Conservation (phyloP, 768 basidiomycete species). For the Lentinula detonsa region DNA sequence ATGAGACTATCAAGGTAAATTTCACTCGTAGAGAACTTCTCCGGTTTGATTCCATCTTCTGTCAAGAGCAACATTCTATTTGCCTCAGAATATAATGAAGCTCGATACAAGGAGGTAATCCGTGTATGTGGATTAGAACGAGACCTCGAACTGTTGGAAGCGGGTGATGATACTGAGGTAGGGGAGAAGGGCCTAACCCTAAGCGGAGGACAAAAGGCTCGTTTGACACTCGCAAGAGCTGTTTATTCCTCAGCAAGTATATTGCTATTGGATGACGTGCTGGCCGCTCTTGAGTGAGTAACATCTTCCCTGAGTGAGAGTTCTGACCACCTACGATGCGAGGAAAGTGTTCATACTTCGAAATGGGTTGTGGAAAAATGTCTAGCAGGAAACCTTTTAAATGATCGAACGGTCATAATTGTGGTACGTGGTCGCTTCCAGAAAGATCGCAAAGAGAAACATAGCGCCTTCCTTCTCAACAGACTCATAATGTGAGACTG, state of each 20-base stretch:
- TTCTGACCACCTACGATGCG: background rate
- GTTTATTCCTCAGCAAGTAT: constrained; percentile 47
- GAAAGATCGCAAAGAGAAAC: background rate
- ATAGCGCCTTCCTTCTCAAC: background rate
- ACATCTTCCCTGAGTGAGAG: background rate
- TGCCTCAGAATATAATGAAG: constrained; percentile 68
- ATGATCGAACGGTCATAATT: constrained; percentile 42
- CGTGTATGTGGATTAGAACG: constrained; percentile 69
- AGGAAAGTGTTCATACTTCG: constrained; percentile 35
- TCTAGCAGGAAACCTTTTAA: constrained; percentile 39
- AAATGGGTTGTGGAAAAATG: constrained; percentile 46
- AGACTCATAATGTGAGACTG: constrained; percentile 29
- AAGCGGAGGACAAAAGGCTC: constrained; percentile 39
- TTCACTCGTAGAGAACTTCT: background rate
- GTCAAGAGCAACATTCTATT: constrained; percentile 69
- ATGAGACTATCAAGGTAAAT: constrained; percentile 61
- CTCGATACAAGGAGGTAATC: constrained; percentile 71
- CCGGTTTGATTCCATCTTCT: background rate
- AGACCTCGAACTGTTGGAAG: constrained; percentile 64
- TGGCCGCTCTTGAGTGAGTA: constrained; percentile 55
- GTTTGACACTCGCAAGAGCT: constrained; percentile 36
- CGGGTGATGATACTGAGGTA: constrained; percentile 39
- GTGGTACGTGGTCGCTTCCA: constrained; percentile 30
- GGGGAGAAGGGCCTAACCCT: constrained; percentile 66
- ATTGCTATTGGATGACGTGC: constrained; percentile 66